Evolutionary conservation across 257 asterid species (phyloP).

Genomic region (Haberlea rhodopensis): DNA sequence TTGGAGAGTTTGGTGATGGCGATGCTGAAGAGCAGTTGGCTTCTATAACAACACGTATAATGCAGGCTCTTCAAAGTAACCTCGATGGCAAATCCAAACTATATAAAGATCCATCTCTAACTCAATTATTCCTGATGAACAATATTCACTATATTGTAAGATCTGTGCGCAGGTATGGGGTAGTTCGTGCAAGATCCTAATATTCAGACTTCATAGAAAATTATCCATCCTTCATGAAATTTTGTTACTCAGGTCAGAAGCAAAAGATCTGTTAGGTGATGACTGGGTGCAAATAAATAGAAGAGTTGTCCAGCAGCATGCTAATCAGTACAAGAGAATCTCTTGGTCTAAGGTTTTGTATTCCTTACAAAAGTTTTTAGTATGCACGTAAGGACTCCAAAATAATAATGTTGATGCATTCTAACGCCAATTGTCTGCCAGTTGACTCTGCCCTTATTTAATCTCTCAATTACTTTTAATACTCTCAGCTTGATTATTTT

Average conservation of each 20-base stretch:
- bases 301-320: conserved; percentile 94
- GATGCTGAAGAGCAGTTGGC: conserved; percentile 66
- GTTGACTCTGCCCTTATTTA: neutral
- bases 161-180: conserved; percentile 78
- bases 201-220: neutral
- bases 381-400: neutral
- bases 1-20: conserved; percentile 51
- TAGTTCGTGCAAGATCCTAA: conserved; percentile 1
- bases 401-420: conserved; percentile 6
- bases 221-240: conserved; percentile 11
- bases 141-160: conserved; percentile 90
- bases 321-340: conserved; percentile 91
- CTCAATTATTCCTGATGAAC: conserved; percentile 91
- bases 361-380: neutral
- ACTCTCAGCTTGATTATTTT: conserved; percentile 2
- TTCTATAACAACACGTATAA: conserved; percentile 63
- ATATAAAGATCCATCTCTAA: conserved; percentile 89
- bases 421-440: neutral
- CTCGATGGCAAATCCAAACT: conserved; percentile 94
- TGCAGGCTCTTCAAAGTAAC: conserved; percentile 88
- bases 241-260: conserved; percentile 72
- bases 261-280: conserved; percentile 87
- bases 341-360: conserved; percentile 89
- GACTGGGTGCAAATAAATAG: conserved; percentile 99
- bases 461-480: neutral